Evolutionary conservation across 164 flowering plant species (phyloP).

Genomic region (Akebia trifoliata): DNA sequence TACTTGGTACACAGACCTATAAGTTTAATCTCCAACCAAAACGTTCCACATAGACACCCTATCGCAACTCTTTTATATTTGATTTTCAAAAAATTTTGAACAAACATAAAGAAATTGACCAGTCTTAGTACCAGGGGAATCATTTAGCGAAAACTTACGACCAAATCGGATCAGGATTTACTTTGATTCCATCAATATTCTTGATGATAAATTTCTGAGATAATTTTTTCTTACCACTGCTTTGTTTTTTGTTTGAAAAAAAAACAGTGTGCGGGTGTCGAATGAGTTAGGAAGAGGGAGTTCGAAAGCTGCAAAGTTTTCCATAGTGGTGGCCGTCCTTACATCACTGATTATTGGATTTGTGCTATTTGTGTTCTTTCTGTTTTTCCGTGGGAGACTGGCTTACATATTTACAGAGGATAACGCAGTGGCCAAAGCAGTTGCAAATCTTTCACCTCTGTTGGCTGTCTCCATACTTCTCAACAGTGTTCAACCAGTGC

Average conservation of each 20-base stretch:
- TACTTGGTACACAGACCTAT: no score
- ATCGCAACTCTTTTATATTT: no score
- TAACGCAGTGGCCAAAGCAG: conserved; percentile 26
- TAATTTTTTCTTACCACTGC: neutral
- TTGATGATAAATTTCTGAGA: no score
- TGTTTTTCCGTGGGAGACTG: conserved; percentile 22
- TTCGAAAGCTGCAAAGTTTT: conserved; percentile 39
- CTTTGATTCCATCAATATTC: no score
- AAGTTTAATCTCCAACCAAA: no score
- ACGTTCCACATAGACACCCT: no score
- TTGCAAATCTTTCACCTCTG: conserved; percentile 30
- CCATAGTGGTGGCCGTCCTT: conserved; percentile 18
- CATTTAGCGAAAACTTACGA: no score
- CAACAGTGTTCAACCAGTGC: conserved; percentile 51
- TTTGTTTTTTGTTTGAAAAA: neutral
- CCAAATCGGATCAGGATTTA: no score
- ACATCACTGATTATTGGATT: conserved; percentile 23
- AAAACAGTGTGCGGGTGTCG: conserved; percentile 40
- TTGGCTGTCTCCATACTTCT: conserved; percentile 39
- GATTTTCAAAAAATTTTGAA: no score
- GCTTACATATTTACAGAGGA: conserved; percentile 35
- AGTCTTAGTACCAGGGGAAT: no score
- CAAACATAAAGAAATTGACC: no score
- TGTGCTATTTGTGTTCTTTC: conserved; percentile 22
- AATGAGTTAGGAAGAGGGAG: conserved; percentile 53